Evolutionary conservation across 495 filamentous ascomycete genomes (phyloP), one percentile per base, ranked within the genome.

Genomic region (Filosporella fistucella): DNA sequence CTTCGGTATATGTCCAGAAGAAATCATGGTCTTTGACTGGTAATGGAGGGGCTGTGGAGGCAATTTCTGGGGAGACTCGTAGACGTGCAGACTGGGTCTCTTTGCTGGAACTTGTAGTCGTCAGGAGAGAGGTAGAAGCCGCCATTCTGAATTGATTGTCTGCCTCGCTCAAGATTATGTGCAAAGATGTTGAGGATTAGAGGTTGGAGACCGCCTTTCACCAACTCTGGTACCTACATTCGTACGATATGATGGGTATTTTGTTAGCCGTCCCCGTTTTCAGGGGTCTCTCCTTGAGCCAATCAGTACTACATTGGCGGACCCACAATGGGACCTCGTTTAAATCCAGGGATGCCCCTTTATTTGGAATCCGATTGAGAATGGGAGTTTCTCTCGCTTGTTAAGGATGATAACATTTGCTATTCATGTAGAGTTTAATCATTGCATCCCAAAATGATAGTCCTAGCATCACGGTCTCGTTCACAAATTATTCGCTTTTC

Each of bases 1-100:
- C 94, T 68, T 99, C 94, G 8, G 93, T 96, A 57, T 97, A 96
- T 22, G 94, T 95, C 94, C 95, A 95, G 66, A 89, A 77, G 62
- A 80, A 80, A 63, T 80, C 56, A 42, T 59, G 52, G 35, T 59
- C 48, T 23, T 59, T 52, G 26, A 51, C 40, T 35, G 46, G 33
- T 12, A 54, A 20, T 18, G 41, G 49, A 24, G 55, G 50, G 45
- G 49, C 16, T 24, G 28, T 11, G 6, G 39, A 1, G 3, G 22
- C 40, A 21, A 33, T 35, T 16, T 52, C 44, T 26, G 39, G 22
- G 9, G 26, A 24, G 22, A 16, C 34, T 50, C 47, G 33, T 16
- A 54, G 17, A 21, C 38, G 26, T 23, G 39, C 24, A 8, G 49
- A 44, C 4, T 37, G 22, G 1, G 18, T 21, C 4, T 24, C 26